These are phyloP conservation scores for Colletotrichum trifolii DNA, from an alignment of 2,329 filamentous ascomycete genomes.

Conservation along the genomic window DNA sequence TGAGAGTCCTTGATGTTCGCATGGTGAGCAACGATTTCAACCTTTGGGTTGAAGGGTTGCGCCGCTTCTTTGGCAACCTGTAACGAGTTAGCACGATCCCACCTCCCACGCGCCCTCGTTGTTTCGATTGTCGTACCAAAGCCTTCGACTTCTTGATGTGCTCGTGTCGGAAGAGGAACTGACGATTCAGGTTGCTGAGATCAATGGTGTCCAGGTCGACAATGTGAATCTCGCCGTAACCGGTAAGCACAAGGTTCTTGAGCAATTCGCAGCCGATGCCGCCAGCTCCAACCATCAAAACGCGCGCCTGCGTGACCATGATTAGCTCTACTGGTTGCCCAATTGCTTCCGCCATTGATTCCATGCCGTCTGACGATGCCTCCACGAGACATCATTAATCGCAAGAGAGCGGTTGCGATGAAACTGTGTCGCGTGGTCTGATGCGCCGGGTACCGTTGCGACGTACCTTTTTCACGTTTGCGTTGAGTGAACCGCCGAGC, in stretches of 20 bases:
- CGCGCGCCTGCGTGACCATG: conserved; percentile 71
- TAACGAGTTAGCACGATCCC: conserved; percentile 24
- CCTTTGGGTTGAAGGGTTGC: conserved; percentile 87
- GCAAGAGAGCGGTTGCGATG: conserved; percentile 1
- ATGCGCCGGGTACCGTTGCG: conserved; percentile 23
- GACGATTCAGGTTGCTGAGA: conserved; percentile 95
- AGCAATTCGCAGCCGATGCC: conserved; percentile 98
- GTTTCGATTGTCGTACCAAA: conserved; percentile 67
- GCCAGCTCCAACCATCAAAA: conserved; percentile 94
- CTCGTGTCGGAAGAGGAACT: conserved; percentile 95
- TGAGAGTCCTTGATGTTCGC: conserved; percentile 92
- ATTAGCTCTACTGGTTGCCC: conserved; percentile 46
- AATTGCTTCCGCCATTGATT: conserved; percentile 8
- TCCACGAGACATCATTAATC: not conserved
- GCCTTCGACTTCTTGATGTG: conserved; percentile 99
- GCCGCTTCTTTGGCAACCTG: conserved; percentile 94
- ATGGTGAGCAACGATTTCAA: conserved; percentile 88
- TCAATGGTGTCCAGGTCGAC: conserved; percentile 99
- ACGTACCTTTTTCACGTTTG: conserved; percentile 75
- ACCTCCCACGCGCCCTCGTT: conserved; percentile 12
- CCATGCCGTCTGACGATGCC: not conserved
- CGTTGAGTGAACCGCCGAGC: conserved; percentile 72
- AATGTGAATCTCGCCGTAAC: conserved; percentile 92
- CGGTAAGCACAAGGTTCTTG: conserved; percentile 92
- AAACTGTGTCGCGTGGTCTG: conserved; percentile 26